phyloP scores from a whole-genome alignment of 208 protist genomes.

The Trypanosoma caninum region DNA sequence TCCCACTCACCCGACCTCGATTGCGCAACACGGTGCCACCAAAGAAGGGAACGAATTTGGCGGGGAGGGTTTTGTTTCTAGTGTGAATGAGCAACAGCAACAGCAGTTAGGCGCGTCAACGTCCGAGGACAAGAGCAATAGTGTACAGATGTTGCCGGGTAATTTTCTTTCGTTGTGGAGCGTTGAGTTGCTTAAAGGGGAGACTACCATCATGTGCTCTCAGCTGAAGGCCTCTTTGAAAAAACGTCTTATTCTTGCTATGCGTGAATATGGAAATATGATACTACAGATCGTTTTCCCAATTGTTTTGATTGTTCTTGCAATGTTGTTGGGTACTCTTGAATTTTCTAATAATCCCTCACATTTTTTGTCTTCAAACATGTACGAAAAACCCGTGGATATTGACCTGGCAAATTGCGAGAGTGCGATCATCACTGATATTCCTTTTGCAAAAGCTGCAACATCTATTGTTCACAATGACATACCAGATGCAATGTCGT shows the following conservation, averaged over 20 bases:
- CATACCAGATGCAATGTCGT: conserved; percentile 6
- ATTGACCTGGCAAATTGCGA: conserved; percentile 32
- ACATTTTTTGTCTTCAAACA: conserved; percentile 24
- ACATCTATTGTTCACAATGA: conserved; percentile 16
- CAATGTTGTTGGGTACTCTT: conserved; percentile 63
- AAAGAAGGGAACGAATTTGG: no score
- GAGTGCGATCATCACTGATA: conserved; percentile 18
- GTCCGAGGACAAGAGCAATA: neutral
- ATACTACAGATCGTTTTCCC: conserved; percentile 75
- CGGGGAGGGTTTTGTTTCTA: no score
- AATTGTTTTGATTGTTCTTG: conserved; percentile 58
- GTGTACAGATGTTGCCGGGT: neutral
- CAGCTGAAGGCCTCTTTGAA: conserved; percentile 62
- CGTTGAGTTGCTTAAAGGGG: conserved; percentile 20
- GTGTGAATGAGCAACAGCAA: no score
- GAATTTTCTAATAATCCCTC: conserved; percentile 32
- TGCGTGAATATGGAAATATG: conserved; percentile 65
- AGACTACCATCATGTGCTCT: conserved; percentile 22
- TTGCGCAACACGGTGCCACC: neutral
- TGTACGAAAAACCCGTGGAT: conserved; percentile 29
- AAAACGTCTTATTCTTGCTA: conserved; percentile 50
- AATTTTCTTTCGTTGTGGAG: conserved; percentile 33
- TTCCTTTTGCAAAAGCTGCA: conserved; percentile 25
- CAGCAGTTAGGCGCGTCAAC: no score
- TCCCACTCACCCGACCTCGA: neutral